phyloP scores from a whole-genome alignment of 768 basidiomycete species.

The Candolleomyces efflorescens region DNA sequence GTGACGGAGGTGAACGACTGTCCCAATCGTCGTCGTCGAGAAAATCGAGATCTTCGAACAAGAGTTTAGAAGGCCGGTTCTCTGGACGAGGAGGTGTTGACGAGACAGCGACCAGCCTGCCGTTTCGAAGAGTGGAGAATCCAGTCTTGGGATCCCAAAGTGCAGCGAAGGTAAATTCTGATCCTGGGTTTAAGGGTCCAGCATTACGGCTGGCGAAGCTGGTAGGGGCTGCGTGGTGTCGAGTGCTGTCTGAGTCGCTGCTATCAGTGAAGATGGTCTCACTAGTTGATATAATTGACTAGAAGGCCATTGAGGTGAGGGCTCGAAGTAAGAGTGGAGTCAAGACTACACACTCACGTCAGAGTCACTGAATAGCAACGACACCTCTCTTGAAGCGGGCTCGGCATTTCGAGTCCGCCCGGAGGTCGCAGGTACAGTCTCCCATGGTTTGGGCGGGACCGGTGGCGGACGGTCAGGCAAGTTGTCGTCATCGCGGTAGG shows the following conservation, averaged over 20 bases:
- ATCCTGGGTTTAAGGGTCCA: slow-evolving; percentile 1
- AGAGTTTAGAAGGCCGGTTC: not conserved
- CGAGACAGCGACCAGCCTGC: not conserved
- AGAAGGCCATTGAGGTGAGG: not conserved
- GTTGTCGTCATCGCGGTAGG: not conserved
- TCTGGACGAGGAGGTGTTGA: not conserved
- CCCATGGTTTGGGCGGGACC: not conserved
- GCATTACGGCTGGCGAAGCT: not conserved
- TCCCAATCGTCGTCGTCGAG: not conserved
- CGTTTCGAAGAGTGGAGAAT: slow-evolving; percentile 7
- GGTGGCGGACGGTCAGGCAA: not conserved
- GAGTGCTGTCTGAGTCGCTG: not conserved
- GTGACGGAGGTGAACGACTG: not conserved
- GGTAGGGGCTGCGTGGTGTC: not conserved
- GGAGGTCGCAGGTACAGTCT: not conserved
- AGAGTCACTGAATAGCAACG: slow-evolving; percentile 7
- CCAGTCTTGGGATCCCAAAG: slow-evolving; percentile 8
- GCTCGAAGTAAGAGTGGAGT: not conserved
- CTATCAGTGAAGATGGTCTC: not conserved
- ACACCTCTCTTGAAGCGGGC: not conserved
- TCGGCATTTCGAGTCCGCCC: too few relatives aligned
- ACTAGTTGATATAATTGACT: not conserved
- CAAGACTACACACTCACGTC: not conserved
- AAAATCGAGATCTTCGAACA: not conserved
- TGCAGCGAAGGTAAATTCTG: slow-evolving; percentile 9